A percentile compares a stretch with the other conserved stretches of the same genome.
These are phyloP conservation scores for Paecilomyces niveus DNA, from an alignment of 2,329 filamentous ascomycete species.

Conservation along the genomic window DNA sequence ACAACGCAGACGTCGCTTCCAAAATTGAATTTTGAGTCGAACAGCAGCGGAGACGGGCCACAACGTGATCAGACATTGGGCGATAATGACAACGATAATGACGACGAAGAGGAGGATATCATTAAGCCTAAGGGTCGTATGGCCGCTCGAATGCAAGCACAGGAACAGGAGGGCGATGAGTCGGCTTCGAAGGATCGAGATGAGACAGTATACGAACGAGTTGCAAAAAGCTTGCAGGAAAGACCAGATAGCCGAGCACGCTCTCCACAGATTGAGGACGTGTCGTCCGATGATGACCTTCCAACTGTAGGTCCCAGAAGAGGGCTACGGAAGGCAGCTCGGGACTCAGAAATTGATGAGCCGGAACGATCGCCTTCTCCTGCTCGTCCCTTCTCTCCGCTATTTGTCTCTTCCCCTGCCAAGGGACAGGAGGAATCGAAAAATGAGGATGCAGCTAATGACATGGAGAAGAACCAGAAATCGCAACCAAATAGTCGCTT, in stretches of 20 bases:
- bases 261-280: slow-evolving; percentile 20
- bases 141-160: slow-evolving; percentile 55
- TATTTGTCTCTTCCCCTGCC: slow-evolving; percentile 38
- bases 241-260: slow-evolving; percentile 1
- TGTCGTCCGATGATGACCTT: slow-evolving; percentile 28
- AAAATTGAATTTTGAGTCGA: neutral
- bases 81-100: slow-evolving; percentile 22
- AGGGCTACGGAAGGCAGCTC: slow-evolving; percentile 18
- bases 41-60: neutral
- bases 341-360: slow-evolving; percentile 16
- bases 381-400: slow-evolving; percentile 27
- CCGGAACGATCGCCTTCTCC: slow-evolving; percentile 15
- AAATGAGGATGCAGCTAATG: slow-evolving; percentile 13
- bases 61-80: slow-evolving; percentile 3
- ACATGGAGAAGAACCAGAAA: slow-evolving; percentile 5
- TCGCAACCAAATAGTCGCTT: slow-evolving; percentile 53
- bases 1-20: neutral
- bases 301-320: slow-evolving; percentile 21
- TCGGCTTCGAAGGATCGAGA: slow-evolving; percentile 12
- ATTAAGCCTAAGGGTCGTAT: slow-evolving; percentile 56
- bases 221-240: slow-evolving; percentile 15
- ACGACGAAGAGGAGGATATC: slow-evolving; percentile 41
- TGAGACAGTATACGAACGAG: slow-evolving; percentile 34
- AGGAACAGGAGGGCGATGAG: slow-evolving; percentile 11
- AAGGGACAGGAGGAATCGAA: slow-evolving; percentile 7